Conservation (phyloP, 2,329 filamentous ascomycete genomes). For the Seiridium unicorne region DNA sequence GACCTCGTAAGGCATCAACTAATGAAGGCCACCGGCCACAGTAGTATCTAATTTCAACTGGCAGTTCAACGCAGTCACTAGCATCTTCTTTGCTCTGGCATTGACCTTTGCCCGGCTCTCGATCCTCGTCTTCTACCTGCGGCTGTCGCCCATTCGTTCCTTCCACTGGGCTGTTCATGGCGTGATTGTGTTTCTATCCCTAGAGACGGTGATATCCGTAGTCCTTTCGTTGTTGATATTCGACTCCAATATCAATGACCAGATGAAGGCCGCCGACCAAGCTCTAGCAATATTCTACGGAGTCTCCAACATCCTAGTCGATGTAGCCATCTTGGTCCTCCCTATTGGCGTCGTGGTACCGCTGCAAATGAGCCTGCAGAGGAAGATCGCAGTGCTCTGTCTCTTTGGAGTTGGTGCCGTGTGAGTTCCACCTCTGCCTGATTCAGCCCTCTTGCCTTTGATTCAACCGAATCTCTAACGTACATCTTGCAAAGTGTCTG, state of each 20-base stretch:
- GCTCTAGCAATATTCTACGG: slow-evolving; percentile 12
- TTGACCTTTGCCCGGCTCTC: background rate
- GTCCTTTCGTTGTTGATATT: background rate
- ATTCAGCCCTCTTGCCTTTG: too few relatives aligned
- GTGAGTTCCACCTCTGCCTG: background rate
- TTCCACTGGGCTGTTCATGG: background rate
- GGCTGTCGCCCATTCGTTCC: slow-evolving; percentile 2
- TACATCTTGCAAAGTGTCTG: slow-evolving; percentile 1
- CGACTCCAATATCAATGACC: background rate
- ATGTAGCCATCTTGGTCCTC: slow-evolving; percentile 3
- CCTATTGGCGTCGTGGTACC: slow-evolving; percentile 2
- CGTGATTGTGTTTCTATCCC: background rate
- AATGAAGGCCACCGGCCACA: background rate
- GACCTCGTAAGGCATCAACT: background rate
- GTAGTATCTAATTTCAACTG: background rate
- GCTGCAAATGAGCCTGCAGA: slow-evolving; percentile 3
- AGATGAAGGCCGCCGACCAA: slow-evolving; percentile 1
- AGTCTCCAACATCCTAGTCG: slow-evolving; percentile 6
- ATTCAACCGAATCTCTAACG: too few relatives aligned
- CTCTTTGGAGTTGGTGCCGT: slow-evolving; percentile 3
- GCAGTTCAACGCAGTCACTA: slow-evolving; percentile 6
- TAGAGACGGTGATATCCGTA: background rate
- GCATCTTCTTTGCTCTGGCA: slow-evolving; percentile 2
- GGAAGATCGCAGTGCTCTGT: slow-evolving; percentile 3
- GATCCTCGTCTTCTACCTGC: slow-evolving; percentile 7